Percentiles rank a stretch among this genome's conserved stretches.
These are phyloP conservation scores for Dysphania ambrosioides DNA, from an alignment of 148 eudicot species.

Conservation along the genomic window DNA sequence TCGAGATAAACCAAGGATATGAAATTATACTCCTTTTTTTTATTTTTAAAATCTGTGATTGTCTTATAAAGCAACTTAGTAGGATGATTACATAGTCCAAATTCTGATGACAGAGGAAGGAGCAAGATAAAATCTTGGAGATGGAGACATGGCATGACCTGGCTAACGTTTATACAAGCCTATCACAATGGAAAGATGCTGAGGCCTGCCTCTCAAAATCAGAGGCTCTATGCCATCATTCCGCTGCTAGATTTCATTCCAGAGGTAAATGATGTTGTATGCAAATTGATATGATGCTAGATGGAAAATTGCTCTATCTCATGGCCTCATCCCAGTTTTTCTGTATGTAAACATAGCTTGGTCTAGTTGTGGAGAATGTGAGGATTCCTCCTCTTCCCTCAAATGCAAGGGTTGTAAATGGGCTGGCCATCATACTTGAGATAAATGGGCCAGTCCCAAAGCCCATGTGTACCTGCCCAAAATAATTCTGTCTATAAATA, in stretches of 20 bases:
- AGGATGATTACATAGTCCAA: background rate
- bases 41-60: too few species aligned
- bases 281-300: background rate
- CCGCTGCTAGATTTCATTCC: conserved; percentile 70
- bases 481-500: background rate
- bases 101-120: conserved; percentile 45
- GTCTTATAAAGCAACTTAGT: background rate
- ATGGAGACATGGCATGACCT: conserved; percentile 95
- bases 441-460: background rate
- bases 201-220: conserved; percentile 80
- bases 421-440: background rate
- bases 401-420: background rate
- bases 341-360: background rate
- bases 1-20: background rate
- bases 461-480: background rate
- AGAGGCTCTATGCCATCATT: conserved; percentile 57
- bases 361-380: background rate
- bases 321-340: background rate
- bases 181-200: conserved; percentile 81
- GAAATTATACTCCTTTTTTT: too few species aligned
- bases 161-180: conserved; percentile 65
- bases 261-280: conserved; percentile 42
- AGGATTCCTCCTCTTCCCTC: background rate
- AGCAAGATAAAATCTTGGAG: conserved; percentile 51
- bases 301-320: background rate